These are phyloP conservation scores for Multifurca ochricompacta DNA, from an alignment of 768 basidiomycete genomes.

Conservation along the genomic window DNA sequence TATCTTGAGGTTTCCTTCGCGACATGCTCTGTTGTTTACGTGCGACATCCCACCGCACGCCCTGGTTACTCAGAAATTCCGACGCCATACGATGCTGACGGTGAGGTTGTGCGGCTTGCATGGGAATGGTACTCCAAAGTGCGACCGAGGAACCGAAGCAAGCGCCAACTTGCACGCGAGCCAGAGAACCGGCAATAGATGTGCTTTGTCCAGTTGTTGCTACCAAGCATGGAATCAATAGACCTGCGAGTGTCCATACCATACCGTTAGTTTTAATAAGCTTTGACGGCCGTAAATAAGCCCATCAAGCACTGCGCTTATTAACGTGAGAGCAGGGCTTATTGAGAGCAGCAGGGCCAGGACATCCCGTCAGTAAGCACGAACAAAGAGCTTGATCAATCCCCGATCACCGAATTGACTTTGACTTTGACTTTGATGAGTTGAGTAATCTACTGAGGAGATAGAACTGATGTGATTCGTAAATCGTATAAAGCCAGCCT, in stretches of 20 bases:
- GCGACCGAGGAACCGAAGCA: conserved; percentile 45
- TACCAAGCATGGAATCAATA: background rate
- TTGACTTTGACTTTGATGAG: too few relatives aligned
- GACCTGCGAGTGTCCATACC: background rate
- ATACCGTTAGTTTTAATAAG: background rate
- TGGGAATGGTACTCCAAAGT: conserved; percentile 93
- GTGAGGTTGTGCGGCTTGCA: conserved; percentile 80
- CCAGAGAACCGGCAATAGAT: conserved; percentile 20
- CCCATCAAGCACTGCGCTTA: too few relatives aligned
- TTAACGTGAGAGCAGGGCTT: too few relatives aligned
- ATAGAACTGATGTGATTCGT: background rate
- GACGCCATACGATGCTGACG: conserved; percentile 93
- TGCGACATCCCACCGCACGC: conserved; percentile 95
- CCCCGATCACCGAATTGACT: too few relatives aligned
- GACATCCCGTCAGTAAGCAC: too few relatives aligned
- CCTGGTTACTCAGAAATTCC: conserved; percentile 94
- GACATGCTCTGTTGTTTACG: conserved; percentile 87
- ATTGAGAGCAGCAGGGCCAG: too few relatives aligned
- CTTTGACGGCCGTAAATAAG: too few relatives aligned
- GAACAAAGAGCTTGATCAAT: too few relatives aligned
- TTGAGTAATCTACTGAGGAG: too few relatives aligned
- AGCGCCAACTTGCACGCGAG: conserved; percentile 20
- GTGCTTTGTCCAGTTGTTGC: too few relatives aligned
- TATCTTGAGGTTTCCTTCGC: conserved; percentile 81
- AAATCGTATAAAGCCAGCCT: background rate